Evolutionary conservation across 805 yeast genomes (phyloP), one percentile per base, ranked within the genome.

Genomic region (Monosporozyma unispora): DNA sequence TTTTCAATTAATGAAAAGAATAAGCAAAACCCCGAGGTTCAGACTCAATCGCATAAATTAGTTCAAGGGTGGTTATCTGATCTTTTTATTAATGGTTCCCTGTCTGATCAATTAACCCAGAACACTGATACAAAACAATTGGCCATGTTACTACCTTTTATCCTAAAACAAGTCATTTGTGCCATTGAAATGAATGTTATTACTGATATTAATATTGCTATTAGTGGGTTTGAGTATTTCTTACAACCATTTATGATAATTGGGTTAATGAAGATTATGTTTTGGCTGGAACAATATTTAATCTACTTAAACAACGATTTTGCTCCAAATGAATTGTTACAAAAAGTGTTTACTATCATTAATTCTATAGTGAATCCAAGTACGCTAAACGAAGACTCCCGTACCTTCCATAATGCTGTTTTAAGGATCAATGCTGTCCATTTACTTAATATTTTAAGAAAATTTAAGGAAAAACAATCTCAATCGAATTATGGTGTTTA

Each of bases 221-320:
- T 74, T 45, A 86, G 85, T 49, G 97, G 96, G 0, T 70, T 91
- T 33, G 97, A 90, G 59, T 88, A 90, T 59, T 84, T 91, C 56
- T 71, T 85, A 43, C 96, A 90, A 58, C 84, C 87, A 2, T 85
- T 87, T 54, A 70, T 91, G 54, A 71, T 85, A 1, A 70, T 77
- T 7, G 76, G 82, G 11, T 59, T 81, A 31, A 67, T 78, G 5
- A 77, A 78, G n/a, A 75, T 81, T 2, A 59, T 79, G 63, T 77
- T 57, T 55, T 84, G 75, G 77, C 67, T 68, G 22, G 70, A 70
- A 45, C 64, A 71, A 21, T 72, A 71, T 45, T 60, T 79, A 4
- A 68, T 69, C 65, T 58, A 53, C 33, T 42, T 67, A 33, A 35
- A 44, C 23, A 57, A 57, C 37, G 58, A 56, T 21, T 46, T 48